These are phyloP conservation scores for Mucor lusitanicus DNA, from an alignment of 371 early-diverging fungal species.

Conservation along the genomic window DNA sequence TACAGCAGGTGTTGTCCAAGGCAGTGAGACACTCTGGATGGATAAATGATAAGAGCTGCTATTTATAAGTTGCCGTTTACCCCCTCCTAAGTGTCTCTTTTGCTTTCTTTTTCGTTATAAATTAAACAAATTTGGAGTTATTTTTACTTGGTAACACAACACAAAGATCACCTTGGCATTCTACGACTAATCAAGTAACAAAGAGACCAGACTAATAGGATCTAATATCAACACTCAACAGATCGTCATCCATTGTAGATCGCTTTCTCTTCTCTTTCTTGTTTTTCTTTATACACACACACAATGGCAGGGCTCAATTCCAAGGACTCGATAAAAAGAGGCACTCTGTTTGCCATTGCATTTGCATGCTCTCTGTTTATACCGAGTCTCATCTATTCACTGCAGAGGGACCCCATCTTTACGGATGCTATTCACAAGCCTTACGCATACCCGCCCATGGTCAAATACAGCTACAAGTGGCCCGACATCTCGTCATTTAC, in stretches of 20 bases:
- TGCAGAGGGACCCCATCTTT: background rate
- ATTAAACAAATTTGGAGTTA: background rate
- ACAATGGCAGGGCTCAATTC: background rate
- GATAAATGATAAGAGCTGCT: background rate
- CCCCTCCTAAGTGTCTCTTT: background rate
- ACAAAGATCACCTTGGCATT: background rate
- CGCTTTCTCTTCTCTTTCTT: constrained; percentile 11
- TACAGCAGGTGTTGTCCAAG: background rate
- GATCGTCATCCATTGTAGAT: constrained; percentile 10
- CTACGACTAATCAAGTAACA: constrained; percentile 1
- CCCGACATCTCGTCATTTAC: background rate
- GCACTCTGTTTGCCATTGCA: constrained; percentile 14
- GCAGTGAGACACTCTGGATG: background rate
- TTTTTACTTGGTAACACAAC: constrained; percentile 1
- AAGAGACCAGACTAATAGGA: background rate
- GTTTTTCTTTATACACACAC: background rate
- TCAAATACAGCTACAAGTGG: constrained; percentile 26
- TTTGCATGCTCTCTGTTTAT: constrained; percentile 22
- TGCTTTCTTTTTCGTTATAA: background rate
- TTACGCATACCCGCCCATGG: constrained; percentile 16
- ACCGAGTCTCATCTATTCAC: constrained; percentile 17
- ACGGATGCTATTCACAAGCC: background rate
- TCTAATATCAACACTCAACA: background rate
- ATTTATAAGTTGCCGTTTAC: background rate
- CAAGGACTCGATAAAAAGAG: constrained; percentile 15